Evolutionary conservation across 108 stramenopile species (phyloP), one percentile per base, ranked within the genome.

Genomic region (Ochromonas danica): DNA sequence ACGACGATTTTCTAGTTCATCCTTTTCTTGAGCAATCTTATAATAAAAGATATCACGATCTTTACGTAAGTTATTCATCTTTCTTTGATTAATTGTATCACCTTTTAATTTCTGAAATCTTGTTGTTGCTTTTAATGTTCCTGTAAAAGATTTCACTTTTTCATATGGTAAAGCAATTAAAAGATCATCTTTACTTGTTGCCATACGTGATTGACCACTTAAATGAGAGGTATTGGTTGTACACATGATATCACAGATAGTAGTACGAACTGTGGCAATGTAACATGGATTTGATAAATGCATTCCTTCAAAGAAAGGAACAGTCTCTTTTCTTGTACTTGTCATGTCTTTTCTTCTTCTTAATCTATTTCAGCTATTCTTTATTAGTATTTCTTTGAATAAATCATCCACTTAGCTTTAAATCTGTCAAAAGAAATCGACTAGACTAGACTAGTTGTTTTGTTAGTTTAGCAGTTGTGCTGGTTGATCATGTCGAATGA

Each of bases 161-260:
- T 67, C 3, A 22, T 3, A 25, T 35, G 25, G 63, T 35, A 25
- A 35, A 14, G 31, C 63, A 28, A 31, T 33, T 36, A 67, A 67
- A 67, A 25, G 30, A 10, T 51, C 22, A 51, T 14, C 6, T 51
- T 51, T 51, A 14, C 6, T 6, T 14, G 45, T 6, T 51, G 22
- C 45, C 22, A 14, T 51, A 51, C 45, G 6, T 51, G 45, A 22
- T 51, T 51, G n/a, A n/a, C n/a, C 45, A 51, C 6, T 14, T 51
- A 14, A 6, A 6, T 22, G 6, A 22, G 30, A 6, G 6, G 63
- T 35, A 36, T 67, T 67, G 30, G 63, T 67, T 67, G 63, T 67
- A 33, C 63, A 67, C 30, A 67, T 22, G 63, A 67, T 67, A 33
- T 67, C 63, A 33, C 63, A 67, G 31, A 25, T 36, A 67, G 63